A percentile compares a stretch with the other conserved stretches of the same genome.
Conservation (phyloP, 2,329 filamentous ascomycete genomes). For the Colletotrichum sp. region DNA sequence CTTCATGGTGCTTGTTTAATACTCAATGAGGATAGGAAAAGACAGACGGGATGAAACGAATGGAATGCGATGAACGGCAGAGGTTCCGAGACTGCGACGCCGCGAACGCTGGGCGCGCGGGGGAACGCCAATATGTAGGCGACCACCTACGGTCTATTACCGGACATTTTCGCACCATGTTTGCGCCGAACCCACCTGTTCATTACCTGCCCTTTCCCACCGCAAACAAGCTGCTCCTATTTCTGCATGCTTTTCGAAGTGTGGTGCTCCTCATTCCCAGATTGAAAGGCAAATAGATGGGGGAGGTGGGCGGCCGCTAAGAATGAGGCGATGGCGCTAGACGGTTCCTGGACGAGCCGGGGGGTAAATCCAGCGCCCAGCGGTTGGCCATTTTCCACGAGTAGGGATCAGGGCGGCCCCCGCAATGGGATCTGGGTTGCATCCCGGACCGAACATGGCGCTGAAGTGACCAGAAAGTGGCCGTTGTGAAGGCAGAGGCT, state of each 20-base stretch:
- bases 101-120: background rate
- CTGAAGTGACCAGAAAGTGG: background rate
- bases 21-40: background rate
- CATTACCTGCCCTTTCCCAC: background rate
- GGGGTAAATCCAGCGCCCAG: background rate
- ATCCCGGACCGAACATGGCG: background rate
- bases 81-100: background rate
- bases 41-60: background rate
- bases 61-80: background rate
- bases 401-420: background rate
- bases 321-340: background rate
- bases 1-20: background rate
- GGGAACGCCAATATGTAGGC: background rate
- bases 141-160: background rate
- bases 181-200: background rate
- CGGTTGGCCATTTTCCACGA: slow-evolving; percentile 5
- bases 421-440: background rate
- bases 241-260: background rate
- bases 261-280: background rate
- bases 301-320: background rate
- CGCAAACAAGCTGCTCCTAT: background rate
- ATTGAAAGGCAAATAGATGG: background rate
- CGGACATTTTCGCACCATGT: background rate
- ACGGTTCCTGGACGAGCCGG: background rate
- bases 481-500: background rate